Conservation (phyloP, 352 stramenopile genomes). For the Elongisporangium undulatum region DNA sequence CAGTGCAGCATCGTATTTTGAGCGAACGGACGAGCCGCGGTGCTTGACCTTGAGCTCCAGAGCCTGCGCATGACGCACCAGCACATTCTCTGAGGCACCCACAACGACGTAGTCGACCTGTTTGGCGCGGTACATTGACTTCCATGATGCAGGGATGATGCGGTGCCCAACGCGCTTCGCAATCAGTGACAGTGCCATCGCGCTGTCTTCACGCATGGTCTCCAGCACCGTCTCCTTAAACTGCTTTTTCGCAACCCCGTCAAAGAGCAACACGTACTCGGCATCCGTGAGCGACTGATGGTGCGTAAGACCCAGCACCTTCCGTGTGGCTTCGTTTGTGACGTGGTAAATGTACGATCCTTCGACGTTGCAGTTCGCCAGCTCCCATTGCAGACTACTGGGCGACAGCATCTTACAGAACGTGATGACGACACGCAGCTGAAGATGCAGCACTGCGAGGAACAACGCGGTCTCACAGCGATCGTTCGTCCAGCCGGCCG, state of each 20-base stretch:
- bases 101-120: conserved; percentile 60
- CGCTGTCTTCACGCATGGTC: conserved; percentile 65
- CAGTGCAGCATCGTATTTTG: conserved; percentile 39
- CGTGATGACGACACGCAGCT: conserved; percentile 28
- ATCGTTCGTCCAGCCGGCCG: conserved; percentile 61
- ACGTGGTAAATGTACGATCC: conserved; percentile 65
- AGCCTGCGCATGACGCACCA: conserved; percentile 50
- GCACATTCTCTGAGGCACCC: conserved; percentile 45
- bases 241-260: conserved; percentile 37
- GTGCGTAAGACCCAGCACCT: conserved; percentile 18
- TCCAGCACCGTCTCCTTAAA: conserved; percentile 79
- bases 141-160: conserved; percentile 4
- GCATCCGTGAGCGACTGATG: conserved; percentile 20
- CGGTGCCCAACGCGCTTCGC: conserved; percentile 32
- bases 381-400: conserved; percentile 42
- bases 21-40: conserved; percentile 50
- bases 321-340: conserved; percentile 26
- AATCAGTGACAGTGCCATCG: conserved; percentile 40
- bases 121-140: background rate
- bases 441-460: conserved; percentile 49
- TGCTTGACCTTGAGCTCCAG: conserved; percentile 75
- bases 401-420: conserved; percentile 34
- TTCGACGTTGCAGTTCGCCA: conserved; percentile 63
- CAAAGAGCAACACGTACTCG: conserved; percentile 78
- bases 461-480: conserved; percentile 66